Percentiles rank a stretch among this genome's conserved stretches.
Conservation (phyloP, 192 early-diverging fungal species). For the Mortierella antarctica region DNA sequence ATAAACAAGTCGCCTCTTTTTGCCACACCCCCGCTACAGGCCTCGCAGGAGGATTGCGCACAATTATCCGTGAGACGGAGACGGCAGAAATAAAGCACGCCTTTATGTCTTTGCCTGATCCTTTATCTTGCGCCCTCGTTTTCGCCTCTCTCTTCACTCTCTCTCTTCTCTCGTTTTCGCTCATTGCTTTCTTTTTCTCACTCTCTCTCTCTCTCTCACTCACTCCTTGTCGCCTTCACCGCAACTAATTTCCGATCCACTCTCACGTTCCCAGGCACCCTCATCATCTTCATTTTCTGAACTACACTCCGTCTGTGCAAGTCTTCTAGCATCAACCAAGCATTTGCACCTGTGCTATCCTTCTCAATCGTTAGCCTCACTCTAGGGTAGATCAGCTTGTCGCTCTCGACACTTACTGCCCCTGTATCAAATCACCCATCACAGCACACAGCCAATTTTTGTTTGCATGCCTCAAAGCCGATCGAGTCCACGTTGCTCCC, state of each 20-base stretch:
- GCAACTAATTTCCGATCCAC: neutral
- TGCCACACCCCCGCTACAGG: neutral
- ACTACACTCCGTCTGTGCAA: neutral
- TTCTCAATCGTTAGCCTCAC: too few relatives aligned
- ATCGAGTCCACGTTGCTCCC: too few relatives aligned
- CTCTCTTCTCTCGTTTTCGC: neutral
- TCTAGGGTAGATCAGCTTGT: too few relatives aligned
- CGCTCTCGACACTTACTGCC: too few relatives aligned
- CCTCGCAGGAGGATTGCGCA: too few relatives aligned
- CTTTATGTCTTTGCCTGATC: neutral
- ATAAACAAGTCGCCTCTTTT: slow-evolving; percentile 17
- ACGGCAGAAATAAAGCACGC: neutral
- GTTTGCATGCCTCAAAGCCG: too few relatives aligned
- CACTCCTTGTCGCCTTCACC: neutral
- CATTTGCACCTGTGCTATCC: too few relatives aligned
- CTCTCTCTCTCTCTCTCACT: neutral
- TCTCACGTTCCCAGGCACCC: neutral
- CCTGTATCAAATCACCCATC: too few relatives aligned
- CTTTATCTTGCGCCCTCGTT: neutral
- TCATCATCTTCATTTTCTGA: neutral
- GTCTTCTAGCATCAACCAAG: too few relatives aligned
- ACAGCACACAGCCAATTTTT: too few relatives aligned
- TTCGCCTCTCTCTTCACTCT: neutral
- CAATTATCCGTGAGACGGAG: slow-evolving; percentile 3
- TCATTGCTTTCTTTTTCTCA: neutral